phyloP scores from a whole-genome alignment of 2,329 filamentous ascomycete species.

The Domatiomyces globalis region DNA sequence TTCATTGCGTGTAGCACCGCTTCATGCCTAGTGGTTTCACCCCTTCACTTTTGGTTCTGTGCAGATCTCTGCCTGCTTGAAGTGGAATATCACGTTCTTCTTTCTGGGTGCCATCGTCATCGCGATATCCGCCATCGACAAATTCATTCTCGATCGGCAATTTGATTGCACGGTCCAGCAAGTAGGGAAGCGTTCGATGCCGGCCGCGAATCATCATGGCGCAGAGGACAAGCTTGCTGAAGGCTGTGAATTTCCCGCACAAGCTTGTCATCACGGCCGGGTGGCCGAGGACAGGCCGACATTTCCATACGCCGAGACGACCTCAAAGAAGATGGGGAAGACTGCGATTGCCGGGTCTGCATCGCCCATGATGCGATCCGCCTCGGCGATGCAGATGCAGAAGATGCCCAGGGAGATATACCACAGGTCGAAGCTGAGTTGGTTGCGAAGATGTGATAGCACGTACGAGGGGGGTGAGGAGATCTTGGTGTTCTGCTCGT shows the following conservation, averaged over 20 bases:
- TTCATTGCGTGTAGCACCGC: no score
- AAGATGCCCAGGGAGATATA: conserved; percentile 48
- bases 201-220: conserved; percentile 43
- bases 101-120: no score
- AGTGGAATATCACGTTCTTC: no score
- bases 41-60: no score
- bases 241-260: conserved; percentile 33
- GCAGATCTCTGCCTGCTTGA: no score
- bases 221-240: conserved; percentile 42
- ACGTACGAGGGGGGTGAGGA: conserved; percentile 36
- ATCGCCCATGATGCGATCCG: conserved; percentile 35
- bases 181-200: conserved; percentile 41
- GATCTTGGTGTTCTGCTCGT: conserved; percentile 1
- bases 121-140: no score
- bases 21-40: no score
- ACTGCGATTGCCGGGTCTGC: conserved; percentile 42
- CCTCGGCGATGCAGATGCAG: conserved; percentile 47
- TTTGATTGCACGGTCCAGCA: conserved; percentile 36
- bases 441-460: conserved; percentile 45
- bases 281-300: conserved; percentile 36
- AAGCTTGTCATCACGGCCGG: conserved; percentile 34
- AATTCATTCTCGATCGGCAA: conserved; percentile 22
- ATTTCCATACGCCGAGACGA: conserved; percentile 28
- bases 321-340: conserved; percentile 42
- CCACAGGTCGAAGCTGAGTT: conserved; percentile 55